Evolutionary conservation across 2,329 filamentous ascomycete genomes (phyloP), one percentile per base, ranked within the genome.

Genomic region (Cercospora brassicicola): DNA sequence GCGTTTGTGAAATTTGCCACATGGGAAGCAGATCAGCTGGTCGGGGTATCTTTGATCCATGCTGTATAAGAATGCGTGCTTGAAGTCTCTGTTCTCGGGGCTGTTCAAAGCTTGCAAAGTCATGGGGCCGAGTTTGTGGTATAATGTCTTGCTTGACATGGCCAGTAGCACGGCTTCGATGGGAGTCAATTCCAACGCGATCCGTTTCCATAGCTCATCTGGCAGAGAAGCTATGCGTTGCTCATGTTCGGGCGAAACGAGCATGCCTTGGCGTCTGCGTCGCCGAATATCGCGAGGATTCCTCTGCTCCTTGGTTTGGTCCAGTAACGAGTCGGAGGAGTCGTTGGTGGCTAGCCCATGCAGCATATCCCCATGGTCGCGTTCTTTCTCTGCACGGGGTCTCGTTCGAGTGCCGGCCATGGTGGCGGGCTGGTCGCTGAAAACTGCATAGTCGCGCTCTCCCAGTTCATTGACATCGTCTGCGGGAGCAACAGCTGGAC

Each of bases 1-100:
- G 53, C 87, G 83, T 4, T 81, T 76, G 74, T 89, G 87, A 76
- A 85, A 89, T 65, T 77, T 79, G 13, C 78, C 82, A 74, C 87
- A 89, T 4, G 83, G 82, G 73, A 87, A 86, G 76, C 87, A 89
- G 64, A 89, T 82, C 6, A 89, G 80, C 72, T 89, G 85, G 39
- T 82, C 79, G 2, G 87, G 87, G 18, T 87, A 78, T 15, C 81
- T 75, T 11, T 78, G 74, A 68, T 89, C 86, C 73, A 88, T 80
- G 2, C 77, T 75, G 11, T 81, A 73, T 4, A 89, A 80, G 73
- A 89, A 88, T 3, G 82, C 77, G 56, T 83, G 78, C 61, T 83
- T 84, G 67, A 84, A 76, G 4, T 80, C 71, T 55, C 76, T 77
- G 71, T 87, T 84, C 6, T 81, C 75, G 3, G 83, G 81, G 8